Base-by-base conservation (phyloP, 805 yeast genomes). In the Starmera caribaea region DNA sequence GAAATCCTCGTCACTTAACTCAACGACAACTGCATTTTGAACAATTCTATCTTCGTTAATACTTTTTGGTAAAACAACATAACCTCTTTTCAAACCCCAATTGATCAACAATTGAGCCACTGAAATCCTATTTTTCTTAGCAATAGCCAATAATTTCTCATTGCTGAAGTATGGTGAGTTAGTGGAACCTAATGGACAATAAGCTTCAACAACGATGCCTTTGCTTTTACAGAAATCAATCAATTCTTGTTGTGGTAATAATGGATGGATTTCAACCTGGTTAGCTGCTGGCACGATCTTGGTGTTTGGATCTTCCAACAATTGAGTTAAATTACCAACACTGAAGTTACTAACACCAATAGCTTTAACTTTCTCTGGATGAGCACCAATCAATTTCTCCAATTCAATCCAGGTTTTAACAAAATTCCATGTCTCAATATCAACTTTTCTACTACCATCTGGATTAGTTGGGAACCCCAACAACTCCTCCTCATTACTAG, bases 281-380 rank as follows among this genome's bases (percentile, higher is more conserved):
- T 80, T 76, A 33, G 69, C 75, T 11, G 74, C 87, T 6, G 95
- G 95, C 28, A 67, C 70, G 37, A 73, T 57, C 31, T 62, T 71
- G 41, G 69, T 71, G 34, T 66, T 67, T 37, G 73, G 69, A 38
- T 67, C 56, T 10, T 59, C 60, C 38, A 81, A 64, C 42, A 84
- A 61, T 38, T 60, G 67, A 42, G 70, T 62, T 45, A 81, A 54
- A 47, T 74, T 70, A 40, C 64, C 69, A 24, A 71, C 60, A 15
- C 83, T 70, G 56, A 79, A 76, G 63, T 85, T 85, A 30, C 89
- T 80, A 33, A 85, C 83, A 48, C 95, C 95, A 56, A 85, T 72
- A 17, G 88, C 74, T 49, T 68, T 74, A 24, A 74, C 67, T 55
- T 74, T 69, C 21, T 73, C 79, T 21, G 24, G 24, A 21, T 21